These are phyloP conservation scores for Botryotinia convoluta DNA, from an alignment of 2,329 filamentous ascomycete genomes.

Conservation along the genomic window DNA sequence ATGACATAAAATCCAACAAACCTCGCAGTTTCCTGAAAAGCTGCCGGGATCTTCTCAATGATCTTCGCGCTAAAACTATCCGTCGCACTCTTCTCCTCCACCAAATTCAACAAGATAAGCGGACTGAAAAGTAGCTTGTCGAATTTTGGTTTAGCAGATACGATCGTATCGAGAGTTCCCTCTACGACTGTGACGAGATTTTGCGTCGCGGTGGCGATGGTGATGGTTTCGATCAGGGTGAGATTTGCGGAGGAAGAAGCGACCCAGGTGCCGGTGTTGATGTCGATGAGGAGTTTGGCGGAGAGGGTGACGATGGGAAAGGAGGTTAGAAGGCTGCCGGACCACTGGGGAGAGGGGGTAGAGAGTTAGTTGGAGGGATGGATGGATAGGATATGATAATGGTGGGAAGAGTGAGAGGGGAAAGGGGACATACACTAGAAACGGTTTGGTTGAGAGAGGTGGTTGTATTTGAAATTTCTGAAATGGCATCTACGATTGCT, in stretches of 20 bases:
- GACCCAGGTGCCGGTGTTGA: slow-evolving; percentile 42
- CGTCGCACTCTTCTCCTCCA: slow-evolving; percentile 43
- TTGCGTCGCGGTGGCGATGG: slow-evolving; percentile 42
- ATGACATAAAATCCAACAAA: background rate
- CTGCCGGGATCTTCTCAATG: slow-evolving; percentile 25
- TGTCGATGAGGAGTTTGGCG: slow-evolving; percentile 41
- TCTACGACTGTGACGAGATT: slow-evolving; percentile 49
- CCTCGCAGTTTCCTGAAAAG: slow-evolving; percentile 24
- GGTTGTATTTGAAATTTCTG: slow-evolving; percentile 27
- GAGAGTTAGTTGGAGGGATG: background rate
- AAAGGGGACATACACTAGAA: background rate
- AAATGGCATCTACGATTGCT: slow-evolving; percentile 29
- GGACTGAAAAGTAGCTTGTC: slow-evolving; percentile 43
- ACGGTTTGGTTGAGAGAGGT: slow-evolving; percentile 28
- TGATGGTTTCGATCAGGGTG: slow-evolving; percentile 41
- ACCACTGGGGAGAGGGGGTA: background rate
- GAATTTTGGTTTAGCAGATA: slow-evolving; percentile 44
- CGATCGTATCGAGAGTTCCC: slow-evolving; percentile 43
- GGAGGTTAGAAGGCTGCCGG: background rate
- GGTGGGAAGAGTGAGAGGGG: too few species aligned
- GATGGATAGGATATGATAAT: background rate
- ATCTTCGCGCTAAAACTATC: slow-evolving; percentile 29
- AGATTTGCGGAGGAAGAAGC: slow-evolving; percentile 43
- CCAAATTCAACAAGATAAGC: slow-evolving; percentile 45
- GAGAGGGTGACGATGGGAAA: slow-evolving; percentile 30